phyloP scores from a whole-genome alignment of 805 yeast genomes.

The Wickerhamomyces bovis region DNA sequence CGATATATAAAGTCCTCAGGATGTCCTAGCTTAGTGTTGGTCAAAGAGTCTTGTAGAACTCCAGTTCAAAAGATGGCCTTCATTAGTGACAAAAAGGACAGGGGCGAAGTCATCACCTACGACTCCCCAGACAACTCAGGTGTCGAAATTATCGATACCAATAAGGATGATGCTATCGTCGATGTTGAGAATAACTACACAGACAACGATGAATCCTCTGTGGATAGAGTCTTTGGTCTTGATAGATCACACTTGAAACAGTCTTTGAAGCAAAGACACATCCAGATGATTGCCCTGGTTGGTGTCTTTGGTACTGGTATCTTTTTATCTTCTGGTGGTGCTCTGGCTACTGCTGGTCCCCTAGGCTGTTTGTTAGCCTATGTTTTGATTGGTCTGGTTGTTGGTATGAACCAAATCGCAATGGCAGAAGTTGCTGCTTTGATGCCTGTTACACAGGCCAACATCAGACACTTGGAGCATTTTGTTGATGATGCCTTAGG shows the following conservation, averaged over 20 bases:
- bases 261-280: conserved; percentile 26
- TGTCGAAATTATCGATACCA: neutral
- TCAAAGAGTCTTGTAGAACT: neutral
- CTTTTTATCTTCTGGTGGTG: conserved; percentile 33
- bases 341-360: conserved; percentile 30
- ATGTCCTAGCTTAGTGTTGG: neutral
- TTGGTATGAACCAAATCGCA: conserved; percentile 34
- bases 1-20: neutral
- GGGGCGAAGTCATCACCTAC: neutral
- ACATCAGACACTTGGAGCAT: conserved; percentile 30
- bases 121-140: neutral
- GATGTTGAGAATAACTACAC: neutral
- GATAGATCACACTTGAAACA: conserved; percentile 11
- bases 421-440: conserved; percentile 33
- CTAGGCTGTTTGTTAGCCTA: conserved; percentile 30
- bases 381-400: conserved; percentile 28
- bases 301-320: conserved; percentile 41
- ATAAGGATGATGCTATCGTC: neutral
- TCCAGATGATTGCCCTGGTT: conserved; percentile 44
- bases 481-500: conserved; percentile 40
- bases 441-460: conserved; percentile 33
- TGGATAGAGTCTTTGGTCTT: conserved; percentile 8
- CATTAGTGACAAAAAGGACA: neutral
- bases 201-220: neutral
- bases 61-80: neutral